Percentiles rank a stretch among this genome's conserved stretches.
phyloP scores from a whole-genome alignment of 805 yeast species.

The Kuraishia molischiana region DNA sequence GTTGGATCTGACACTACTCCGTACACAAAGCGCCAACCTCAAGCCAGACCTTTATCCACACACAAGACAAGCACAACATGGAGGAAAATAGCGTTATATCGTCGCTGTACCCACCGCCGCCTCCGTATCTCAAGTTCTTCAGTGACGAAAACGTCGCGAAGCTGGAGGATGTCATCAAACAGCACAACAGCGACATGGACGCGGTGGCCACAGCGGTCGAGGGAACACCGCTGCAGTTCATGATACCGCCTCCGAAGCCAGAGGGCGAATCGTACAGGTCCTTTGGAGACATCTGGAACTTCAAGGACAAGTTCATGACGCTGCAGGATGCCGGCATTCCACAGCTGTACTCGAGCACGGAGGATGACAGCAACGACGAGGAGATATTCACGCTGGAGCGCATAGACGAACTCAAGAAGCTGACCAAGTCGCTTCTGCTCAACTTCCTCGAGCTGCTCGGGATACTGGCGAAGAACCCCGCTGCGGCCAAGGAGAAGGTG shows the following conservation, averaged over 20 bases:
- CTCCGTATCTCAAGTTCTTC: slow-evolving; percentile 68
- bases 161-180: slow-evolving; percentile 9
- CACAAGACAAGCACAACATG: too few relatives aligned
- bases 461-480: slow-evolving; percentile 64
- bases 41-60: too few relatives aligned
- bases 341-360: slow-evolving; percentile 44
- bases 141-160: slow-evolving; percentile 50
- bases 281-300: slow-evolving; percentile 87
- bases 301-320: slow-evolving; percentile 66
- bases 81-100: slow-evolving; percentile 25
- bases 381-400: slow-evolving; percentile 36
- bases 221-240: slow-evolving; percentile 36
- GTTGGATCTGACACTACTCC: too few relatives aligned
- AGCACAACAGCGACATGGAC: slow-evolving; percentile 17
- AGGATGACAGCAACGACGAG: slow-evolving; percentile 20
- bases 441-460: slow-evolving; percentile 81
- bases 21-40: too few relatives aligned
- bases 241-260: slow-evolving; percentile 60
- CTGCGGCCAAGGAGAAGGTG: slow-evolving; percentile 44
- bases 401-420: slow-evolving; percentile 66
- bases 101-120: slow-evolving; percentile 91
- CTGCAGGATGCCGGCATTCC: slow-evolving; percentile 68
- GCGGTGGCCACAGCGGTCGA: slow-evolving; percentile 11
- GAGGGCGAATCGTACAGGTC: slow-evolving; percentile 62
- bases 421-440: slow-evolving; percentile 68